Evolutionary conservation across 495 filamentous ascomycete species (phyloP), one percentile per base, ranked within the genome.

Genomic region (Penicillium cosmopolitanum): DNA sequence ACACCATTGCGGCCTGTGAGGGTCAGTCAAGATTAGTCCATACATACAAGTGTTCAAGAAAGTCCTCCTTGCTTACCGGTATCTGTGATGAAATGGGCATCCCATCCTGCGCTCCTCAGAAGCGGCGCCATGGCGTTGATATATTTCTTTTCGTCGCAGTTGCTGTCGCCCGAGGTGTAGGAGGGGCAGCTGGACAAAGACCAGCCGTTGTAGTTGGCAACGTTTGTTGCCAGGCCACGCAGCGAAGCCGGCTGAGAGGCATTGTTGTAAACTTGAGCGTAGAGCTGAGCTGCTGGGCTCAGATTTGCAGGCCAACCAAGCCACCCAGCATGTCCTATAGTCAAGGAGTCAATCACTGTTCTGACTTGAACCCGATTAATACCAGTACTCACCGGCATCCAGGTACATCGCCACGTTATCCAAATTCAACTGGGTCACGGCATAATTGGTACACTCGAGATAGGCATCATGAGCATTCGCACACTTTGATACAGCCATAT

Each of bases 361-460:
- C 4, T 7, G 8, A 31, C 8, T 31, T 31, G 28, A 31, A 31
- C 28, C 28, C 5, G 28, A 31, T 31, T 31, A 6, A 31, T 31
- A 23, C 1, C 4, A 31, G 6, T 44, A 35, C 66, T 38, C 64
- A 72, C 88, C 90, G 55, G 88, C 90, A 68, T 95, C 91, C 50
- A 95, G 63, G 74, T 95, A 93, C 90, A 91, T 91, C 63, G 87
- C 74, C 57, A 93, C 89, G 74, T 93, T 92, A 62, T 84, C 82
- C 12, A 93, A 80, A 77, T 90, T 87, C 63, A 93, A 80, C 60
- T 83, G 73, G 62, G 82, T 82, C 60, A 93, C 70, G 5, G 91
- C 89, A 68, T 95, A 93, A 12, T 86, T 82, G 38, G 87, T 84
- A 70, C 87, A 84, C 48, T 87, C 83, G 61, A 85, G 80, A 77